A percentile compares a stretch with the other conserved stretches of the same genome.
These are phyloP conservation scores for Cercospora janseana DNA, from an alignment of 2,329 filamentous ascomycete genomes.

Conservation along the genomic window DNA sequence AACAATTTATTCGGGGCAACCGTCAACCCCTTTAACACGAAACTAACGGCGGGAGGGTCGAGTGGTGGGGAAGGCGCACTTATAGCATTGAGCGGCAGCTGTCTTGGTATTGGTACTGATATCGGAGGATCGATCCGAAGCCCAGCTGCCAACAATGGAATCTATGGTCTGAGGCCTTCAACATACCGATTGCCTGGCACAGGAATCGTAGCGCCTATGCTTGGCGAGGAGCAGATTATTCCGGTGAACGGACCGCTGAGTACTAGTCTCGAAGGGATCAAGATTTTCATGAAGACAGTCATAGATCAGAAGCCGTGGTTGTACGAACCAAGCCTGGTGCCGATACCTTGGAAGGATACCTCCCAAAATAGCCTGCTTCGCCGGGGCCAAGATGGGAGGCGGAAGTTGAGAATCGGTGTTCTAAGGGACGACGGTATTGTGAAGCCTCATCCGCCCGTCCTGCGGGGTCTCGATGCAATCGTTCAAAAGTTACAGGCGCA, in stretches of 20 bases:
- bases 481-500: slow-evolving; percentile 45
- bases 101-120: slow-evolving; percentile 64
- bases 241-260: slow-evolving; percentile 50
- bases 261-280: slow-evolving; percentile 53
- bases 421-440: slow-evolving; percentile 66
- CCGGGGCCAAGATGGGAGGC: slow-evolving; percentile 24
- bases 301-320: slow-evolving; percentile 57
- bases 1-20: slow-evolving; percentile 46
- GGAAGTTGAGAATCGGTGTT: slow-evolving; percentile 57
- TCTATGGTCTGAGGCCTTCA: slow-evolving; percentile 31
- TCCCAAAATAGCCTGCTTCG: slow-evolving; percentile 29
- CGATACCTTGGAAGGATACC: slow-evolving; percentile 61
- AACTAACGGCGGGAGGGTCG: slow-evolving; percentile 61
- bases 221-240: not conserved
- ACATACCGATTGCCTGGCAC: not conserved
- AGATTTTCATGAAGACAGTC: slow-evolving; percentile 54
- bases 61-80: slow-evolving; percentile 65
- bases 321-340: slow-evolving; percentile 55
- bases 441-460: slow-evolving; percentile 63
- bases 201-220: not conserved
- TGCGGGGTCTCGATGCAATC: slow-evolving; percentile 53
- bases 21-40: slow-evolving; percentile 62
- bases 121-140: slow-evolving; percentile 67
- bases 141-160: slow-evolving; percentile 69
- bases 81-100: slow-evolving; percentile 57